phyloP scores from a whole-genome alignment of 306 rosid genomes.

The Acacia crassicarpa region DNA sequence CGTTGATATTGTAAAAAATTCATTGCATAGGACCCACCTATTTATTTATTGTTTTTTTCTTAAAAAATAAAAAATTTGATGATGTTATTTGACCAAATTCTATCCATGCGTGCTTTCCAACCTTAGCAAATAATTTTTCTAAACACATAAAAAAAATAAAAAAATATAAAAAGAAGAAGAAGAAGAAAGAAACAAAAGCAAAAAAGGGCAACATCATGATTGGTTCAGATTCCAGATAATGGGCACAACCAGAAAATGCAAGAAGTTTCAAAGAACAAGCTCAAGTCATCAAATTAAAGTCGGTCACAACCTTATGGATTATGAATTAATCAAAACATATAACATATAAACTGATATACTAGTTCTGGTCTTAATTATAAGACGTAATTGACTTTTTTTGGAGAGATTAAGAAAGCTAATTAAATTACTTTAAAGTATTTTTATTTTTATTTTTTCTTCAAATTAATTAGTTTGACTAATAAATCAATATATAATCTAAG shows the following conservation, averaged over 20 bases:
- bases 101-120: neutral
- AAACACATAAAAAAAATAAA: too few relatives aligned
- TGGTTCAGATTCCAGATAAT: neutral
- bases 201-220: neutral
- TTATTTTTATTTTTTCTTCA: too few relatives aligned
- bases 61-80: neutral
- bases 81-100: neutral
- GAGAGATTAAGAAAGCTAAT: too few relatives aligned
- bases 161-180: too few relatives aligned
- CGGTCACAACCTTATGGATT: neutral
- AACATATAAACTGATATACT: too few relatives aligned
- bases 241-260: neutral
- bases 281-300: neutral
- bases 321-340: neutral
- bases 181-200: neutral
- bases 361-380: neutral
- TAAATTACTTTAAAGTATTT: too few relatives aligned
- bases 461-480: too few relatives aligned
- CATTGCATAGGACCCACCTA: neutral
- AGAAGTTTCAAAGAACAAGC: conserved; percentile 9
- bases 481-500: too few relatives aligned
- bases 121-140: neutral
- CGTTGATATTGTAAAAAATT: neutral
- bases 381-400: too few relatives aligned
- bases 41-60: neutral